Evolutionary conservation across 1,139 yeast genomes (phyloP).

Genomic region (Hyphopichia fennica): DNA sequence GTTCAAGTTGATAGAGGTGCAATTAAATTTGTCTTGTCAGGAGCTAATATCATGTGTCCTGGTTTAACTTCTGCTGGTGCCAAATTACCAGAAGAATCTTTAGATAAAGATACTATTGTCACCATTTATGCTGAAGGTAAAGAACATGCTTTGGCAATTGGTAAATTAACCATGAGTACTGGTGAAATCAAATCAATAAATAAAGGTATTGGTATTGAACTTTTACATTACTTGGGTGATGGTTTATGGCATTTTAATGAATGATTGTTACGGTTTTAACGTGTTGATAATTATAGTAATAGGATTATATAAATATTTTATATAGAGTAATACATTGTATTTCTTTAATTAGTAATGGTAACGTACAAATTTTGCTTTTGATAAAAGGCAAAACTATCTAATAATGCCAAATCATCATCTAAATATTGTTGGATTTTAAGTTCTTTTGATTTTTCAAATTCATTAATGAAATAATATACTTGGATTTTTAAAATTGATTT

Average conservation of each 20-base stretch:
- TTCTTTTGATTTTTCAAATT: slow-evolving; percentile 9
- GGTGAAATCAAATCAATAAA: slow-evolving; percentile 82
- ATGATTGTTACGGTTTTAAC: slow-evolving; percentile 7
- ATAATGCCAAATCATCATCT: slow-evolving; percentile 34
- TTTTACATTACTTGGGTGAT: slow-evolving; percentile 85
- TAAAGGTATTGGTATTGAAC: slow-evolving; percentile 89
- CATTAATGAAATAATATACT: slow-evolving; percentile 18
- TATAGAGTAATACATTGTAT: background rate
- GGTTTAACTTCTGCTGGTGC: slow-evolving; percentile 95
- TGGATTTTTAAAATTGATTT: slow-evolving; percentile 18
- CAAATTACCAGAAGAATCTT: slow-evolving; percentile 67
- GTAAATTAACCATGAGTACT: slow-evolving; percentile 82
- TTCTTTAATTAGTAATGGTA: background rate
- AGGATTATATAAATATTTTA: background rate
- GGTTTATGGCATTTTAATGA: slow-evolving; percentile 72
- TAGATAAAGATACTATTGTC: slow-evolving; percentile 68
- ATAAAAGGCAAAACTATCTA: slow-evolving; percentile 34
- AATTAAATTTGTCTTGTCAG: slow-evolving; percentile 87
- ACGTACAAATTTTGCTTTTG: slow-evolving; percentile 25
- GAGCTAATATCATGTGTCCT: slow-evolving; percentile 97
- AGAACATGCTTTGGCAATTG: slow-evolving; percentile 87
- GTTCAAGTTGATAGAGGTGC: slow-evolving; percentile 97
- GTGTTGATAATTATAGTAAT: background rate
- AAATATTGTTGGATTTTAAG: slow-evolving; percentile 12
- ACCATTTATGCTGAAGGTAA: slow-evolving; percentile 91